phyloP scores from a whole-genome alignment of 2,329 filamentous ascomycete genomes.

The Penicillium rolfsii region DNA sequence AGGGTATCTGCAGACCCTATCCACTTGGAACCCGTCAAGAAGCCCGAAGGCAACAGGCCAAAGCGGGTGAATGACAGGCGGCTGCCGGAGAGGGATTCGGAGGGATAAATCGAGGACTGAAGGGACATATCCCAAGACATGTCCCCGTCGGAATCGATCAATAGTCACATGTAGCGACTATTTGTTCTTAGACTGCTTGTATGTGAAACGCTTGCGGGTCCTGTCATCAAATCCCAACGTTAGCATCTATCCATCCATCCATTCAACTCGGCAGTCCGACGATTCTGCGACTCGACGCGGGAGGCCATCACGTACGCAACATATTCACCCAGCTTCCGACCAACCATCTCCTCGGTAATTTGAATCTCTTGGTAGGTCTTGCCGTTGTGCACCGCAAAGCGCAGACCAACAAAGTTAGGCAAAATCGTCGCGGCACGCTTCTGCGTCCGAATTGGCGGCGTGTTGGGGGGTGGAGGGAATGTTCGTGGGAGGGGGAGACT shows the following conservation, averaged over 20 bases:
- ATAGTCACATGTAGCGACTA: constrained; percentile 38
- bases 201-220: constrained; percentile 68
- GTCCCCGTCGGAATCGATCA: not conserved
- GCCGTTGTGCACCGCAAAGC: constrained; percentile 90
- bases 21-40: not conserved
- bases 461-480: constrained; percentile 61
- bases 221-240: constrained; percentile 43
- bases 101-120: constrained; percentile 2
- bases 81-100: not conserved
- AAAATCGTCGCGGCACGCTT: constrained; percentile 87
- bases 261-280: not conserved
- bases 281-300: not conserved
- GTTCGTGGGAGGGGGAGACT: constrained; percentile 48
- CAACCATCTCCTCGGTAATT: constrained; percentile 95
- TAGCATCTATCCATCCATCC: constrained; percentile 3
- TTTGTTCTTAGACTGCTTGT: constrained; percentile 73
- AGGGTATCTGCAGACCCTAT: constrained; percentile 12
- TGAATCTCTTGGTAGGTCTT: constrained; percentile 80
- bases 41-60: not conserved
- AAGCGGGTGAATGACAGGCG: not conserved
- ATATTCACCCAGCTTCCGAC: constrained; percentile 92
- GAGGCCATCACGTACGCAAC: constrained; percentile 66
- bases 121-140: not conserved
- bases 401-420: constrained; percentile 86
- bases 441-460: constrained; percentile 79